Base-by-base conservation (phyloP, 192 early-diverging fungal genomes). In the Phycomyces nitens region DNA sequence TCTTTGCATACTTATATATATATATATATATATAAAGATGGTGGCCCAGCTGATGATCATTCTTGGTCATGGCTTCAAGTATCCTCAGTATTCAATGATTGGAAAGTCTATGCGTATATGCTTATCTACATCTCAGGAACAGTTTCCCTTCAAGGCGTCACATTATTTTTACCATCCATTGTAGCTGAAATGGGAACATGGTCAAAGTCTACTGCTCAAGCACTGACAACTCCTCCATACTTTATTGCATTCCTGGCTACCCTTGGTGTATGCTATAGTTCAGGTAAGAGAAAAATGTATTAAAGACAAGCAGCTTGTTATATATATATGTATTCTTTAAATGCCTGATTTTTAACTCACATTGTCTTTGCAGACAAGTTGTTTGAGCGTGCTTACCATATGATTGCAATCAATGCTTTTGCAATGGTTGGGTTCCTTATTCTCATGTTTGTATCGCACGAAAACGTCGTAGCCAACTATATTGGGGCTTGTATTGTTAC, bases 81-180 rank as follows among this genome's bases (percentile, higher is more conserved):
- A 42, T 10, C 72, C 3, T 72, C 74, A 0, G 75, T 75, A 10
- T 58, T 82, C 52, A 69, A 44, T 38, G 82, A 86, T 69, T 76
- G 69, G 76, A 82, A 82, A 62, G 73, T 71, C 55, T 49, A 77
- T 9, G 62, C 81, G 5, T 74, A 71, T 24, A 72, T 73, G 12
- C 38, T 82, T 14, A 79, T 82, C 27, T 85, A 82, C 60, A 83
- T 89, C 66, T 74, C 81, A 6, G 77, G 81, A 42, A 80, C 80
- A 57, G 85, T 79, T 20, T 80, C 86, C 9, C 61, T 84, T 14
- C 86, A 85, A 53, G 83, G 83, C 26, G 82, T 85, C 43, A 77
- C 85, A n/a, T 82, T 86, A 41, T 88, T 88, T 58, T 71, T 91
- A 43, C 87, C 89, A 9, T 84, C 86, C 8, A 88, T 91, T 11